phyloP scores from a whole-genome alignment of 208 protist species.

The Leishmania turanica region DNA sequence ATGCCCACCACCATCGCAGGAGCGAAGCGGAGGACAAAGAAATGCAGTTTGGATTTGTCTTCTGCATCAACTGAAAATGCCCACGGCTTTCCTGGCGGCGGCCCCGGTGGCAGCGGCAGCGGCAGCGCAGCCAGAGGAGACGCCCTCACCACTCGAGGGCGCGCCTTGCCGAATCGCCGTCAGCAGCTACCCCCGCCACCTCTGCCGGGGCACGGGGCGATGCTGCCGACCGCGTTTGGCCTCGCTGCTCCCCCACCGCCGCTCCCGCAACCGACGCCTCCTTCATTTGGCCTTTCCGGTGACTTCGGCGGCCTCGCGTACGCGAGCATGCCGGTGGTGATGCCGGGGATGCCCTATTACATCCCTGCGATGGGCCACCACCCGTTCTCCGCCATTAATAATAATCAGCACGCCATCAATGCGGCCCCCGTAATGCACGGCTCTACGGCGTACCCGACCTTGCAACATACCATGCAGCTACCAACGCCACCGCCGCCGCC shows the following conservation, averaged over 20 bases:
- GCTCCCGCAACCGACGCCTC: not conserved
- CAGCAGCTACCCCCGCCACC: slow-evolving; percentile 5
- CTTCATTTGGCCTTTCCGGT: slow-evolving; percentile 12
- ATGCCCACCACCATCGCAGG: not conserved
- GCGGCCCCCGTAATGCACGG: slow-evolving; percentile 26
- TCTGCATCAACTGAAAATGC: not conserved
- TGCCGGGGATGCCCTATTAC: slow-evolving; percentile 30
- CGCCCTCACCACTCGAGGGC: slow-evolving; percentile 1
- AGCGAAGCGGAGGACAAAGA: slow-evolving; percentile 16
- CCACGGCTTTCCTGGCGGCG: not conserved
- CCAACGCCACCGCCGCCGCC: slow-evolving; percentile 5
- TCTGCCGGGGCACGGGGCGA: slow-evolving; percentile 14
- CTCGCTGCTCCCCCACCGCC: slow-evolving; percentile 3
- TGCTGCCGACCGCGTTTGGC: slow-evolving; percentile 16
- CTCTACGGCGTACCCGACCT: slow-evolving; percentile 11
- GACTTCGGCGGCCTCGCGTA: slow-evolving; percentile 21
- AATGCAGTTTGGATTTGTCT: slow-evolving; percentile 6
- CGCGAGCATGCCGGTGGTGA: slow-evolving; percentile 10
- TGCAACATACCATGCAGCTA: not conserved
- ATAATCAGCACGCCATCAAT: slow-evolving; percentile 43
- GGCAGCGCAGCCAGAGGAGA: slow-evolving; percentile 1
- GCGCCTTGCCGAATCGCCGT: slow-evolving; percentile 12
- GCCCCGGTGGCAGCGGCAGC: slow-evolving; percentile 1
- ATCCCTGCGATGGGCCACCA: slow-evolving; percentile 38
- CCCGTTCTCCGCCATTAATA: slow-evolving; percentile 41